Conservation (phyloP, 495 filamentous ascomycete species). For the Penicillium bialowiezense region DNA sequence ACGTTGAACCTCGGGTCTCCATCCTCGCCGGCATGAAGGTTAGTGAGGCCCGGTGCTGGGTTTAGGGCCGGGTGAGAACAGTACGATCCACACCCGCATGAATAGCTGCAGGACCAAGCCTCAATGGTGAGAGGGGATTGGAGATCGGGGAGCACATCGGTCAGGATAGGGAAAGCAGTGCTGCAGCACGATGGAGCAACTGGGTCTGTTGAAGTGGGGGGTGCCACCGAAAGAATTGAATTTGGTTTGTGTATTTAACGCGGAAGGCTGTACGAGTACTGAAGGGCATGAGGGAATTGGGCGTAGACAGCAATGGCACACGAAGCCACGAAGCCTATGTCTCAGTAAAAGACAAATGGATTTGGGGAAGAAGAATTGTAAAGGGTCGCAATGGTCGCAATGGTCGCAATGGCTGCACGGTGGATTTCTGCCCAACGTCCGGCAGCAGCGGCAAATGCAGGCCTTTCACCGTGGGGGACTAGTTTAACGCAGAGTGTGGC, state of each 20-base stretch:
- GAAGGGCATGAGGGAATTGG: slow-evolving; percentile 1
- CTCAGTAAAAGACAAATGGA: slow-evolving; percentile 1
- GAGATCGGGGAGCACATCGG: slow-evolving; percentile 9
- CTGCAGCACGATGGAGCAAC: slow-evolving; percentile 23
- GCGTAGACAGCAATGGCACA: slow-evolving; percentile 4
- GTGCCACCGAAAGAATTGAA: slow-evolving; percentile 18
- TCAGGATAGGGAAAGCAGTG: slow-evolving; percentile 23
- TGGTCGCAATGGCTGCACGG: too few relatives aligned
- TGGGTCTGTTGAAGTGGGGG: slow-evolving; percentile 21
- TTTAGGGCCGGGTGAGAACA: slow-evolving; percentile 33
- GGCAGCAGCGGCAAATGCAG: slow-evolving; percentile 36
- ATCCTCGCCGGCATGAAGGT: slow-evolving; percentile 21
- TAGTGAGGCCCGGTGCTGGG: slow-evolving; percentile 24
- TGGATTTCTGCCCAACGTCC: slow-evolving; percentile 40
- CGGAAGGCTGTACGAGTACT: too few relatives aligned
- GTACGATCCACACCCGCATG: slow-evolving; percentile 25
- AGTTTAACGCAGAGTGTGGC: slow-evolving; percentile 1
- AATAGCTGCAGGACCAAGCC: slow-evolving; percentile 21
- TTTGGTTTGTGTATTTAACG: background rate
- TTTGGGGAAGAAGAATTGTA: too few relatives aligned
- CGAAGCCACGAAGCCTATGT: slow-evolving; percentile 16
- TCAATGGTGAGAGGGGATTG: slow-evolving; percentile 18
- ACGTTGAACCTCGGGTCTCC: slow-evolving; percentile 32
- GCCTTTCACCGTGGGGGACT: slow-evolving; percentile 16
- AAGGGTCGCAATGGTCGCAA: too few relatives aligned